Conservation (phyloP, 192 early-diverging fungal genomes). For the Mortierella claussenii region DNA sequence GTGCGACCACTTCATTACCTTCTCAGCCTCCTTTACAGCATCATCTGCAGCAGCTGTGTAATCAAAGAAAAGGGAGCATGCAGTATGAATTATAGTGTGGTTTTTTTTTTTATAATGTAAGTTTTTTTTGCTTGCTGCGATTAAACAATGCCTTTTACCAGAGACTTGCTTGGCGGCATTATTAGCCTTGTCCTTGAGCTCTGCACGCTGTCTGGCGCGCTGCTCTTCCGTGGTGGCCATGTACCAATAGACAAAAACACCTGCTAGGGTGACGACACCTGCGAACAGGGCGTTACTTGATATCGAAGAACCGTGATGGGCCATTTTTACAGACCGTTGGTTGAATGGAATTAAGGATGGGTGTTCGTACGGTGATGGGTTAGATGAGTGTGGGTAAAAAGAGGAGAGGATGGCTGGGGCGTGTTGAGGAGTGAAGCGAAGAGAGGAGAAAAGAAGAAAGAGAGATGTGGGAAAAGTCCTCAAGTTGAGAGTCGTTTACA, state of each 20-base stretch:
- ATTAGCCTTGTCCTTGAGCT: constrained; percentile 24
- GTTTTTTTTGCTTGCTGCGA: neutral
- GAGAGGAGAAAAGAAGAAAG: neutral
- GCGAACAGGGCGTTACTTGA: constrained; percentile 23
- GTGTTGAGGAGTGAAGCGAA: neutral
- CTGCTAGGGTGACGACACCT: constrained; percentile 20
- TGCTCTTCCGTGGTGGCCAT: constrained; percentile 51
- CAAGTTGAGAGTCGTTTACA: neutral
- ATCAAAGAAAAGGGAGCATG: neutral
- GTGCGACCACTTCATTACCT: too few relatives aligned
- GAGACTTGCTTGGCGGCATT: constrained; percentile 19
- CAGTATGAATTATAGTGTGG: neutral
- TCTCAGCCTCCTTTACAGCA: constrained; percentile 39
- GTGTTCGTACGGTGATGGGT: too few relatives aligned
- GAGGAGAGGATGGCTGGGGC: too few relatives aligned
- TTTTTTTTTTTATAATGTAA: constrained; percentile 2
- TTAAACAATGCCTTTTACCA: constrained; percentile 1
- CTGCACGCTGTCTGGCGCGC: constrained; percentile 21
- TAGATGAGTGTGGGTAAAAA: too few relatives aligned
- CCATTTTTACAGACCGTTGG: constrained; percentile 12
- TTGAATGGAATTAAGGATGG: too few relatives aligned
- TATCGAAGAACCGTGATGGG: constrained; percentile 6
- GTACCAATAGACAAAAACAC: constrained; percentile 44
- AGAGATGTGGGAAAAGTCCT: neutral
- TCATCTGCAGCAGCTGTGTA: constrained; percentile 29